Evolutionary conservation across 306 rosid genomes (phyloP).

Genomic region (Begonia peltatifolia): DNA sequence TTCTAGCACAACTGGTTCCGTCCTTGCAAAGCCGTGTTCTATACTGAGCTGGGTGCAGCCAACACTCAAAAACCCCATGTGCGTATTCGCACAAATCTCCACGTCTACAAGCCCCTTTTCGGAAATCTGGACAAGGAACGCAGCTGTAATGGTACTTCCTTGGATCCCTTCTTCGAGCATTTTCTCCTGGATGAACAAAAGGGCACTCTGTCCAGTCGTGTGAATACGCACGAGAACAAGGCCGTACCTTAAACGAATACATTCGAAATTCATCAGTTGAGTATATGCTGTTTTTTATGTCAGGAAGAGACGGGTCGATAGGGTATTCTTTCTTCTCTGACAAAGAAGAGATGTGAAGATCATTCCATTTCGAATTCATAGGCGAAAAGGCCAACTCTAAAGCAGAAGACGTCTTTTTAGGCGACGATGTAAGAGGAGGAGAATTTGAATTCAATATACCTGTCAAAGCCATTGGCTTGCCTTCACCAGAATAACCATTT

Average conservation of each 20-base stretch:
- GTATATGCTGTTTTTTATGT: slow-evolving; percentile 84
- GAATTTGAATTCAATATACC: slow-evolving; percentile 29
- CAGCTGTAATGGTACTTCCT: slow-evolving; percentile 91
- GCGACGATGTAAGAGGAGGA: slow-evolving; percentile 49
- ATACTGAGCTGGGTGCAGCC: slow-evolving; percentile 95
- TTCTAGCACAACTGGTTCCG: slow-evolving; percentile 64
- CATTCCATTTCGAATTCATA: slow-evolving; percentile 36
- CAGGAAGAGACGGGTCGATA: slow-evolving; percentile 83
- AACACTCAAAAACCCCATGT: slow-evolving; percentile 92
- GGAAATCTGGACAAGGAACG: slow-evolving; percentile 89
- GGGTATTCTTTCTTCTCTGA: slow-evolving; percentile 92
- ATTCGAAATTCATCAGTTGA: slow-evolving; percentile 89
- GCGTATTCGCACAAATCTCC: slow-evolving; percentile 98
- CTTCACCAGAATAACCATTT: slow-evolving; percentile 30
- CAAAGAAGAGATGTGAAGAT: slow-evolving; percentile 24
- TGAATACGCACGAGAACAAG: slow-evolving; percentile 89
- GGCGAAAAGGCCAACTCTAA: slow-evolving; percentile 35
- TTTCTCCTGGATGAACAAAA: slow-evolving; percentile 93
- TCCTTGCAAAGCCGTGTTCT: slow-evolving; percentile 89
- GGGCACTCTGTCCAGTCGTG: slow-evolving; percentile 99
- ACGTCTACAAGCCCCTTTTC: slow-evolving; percentile 87
- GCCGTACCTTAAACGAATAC: slow-evolving; percentile 94
- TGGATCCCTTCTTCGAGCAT: slow-evolving; percentile 95
- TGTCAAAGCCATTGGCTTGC: slow-evolving; percentile 32
- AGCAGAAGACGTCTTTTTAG: slow-evolving; percentile 43